A percentile compares a stretch with the other conserved stretches of the same genome.
These are phyloP conservation scores for Plantago major DNA, from an alignment of 257 asterid species.

Conservation along the genomic window DNA sequence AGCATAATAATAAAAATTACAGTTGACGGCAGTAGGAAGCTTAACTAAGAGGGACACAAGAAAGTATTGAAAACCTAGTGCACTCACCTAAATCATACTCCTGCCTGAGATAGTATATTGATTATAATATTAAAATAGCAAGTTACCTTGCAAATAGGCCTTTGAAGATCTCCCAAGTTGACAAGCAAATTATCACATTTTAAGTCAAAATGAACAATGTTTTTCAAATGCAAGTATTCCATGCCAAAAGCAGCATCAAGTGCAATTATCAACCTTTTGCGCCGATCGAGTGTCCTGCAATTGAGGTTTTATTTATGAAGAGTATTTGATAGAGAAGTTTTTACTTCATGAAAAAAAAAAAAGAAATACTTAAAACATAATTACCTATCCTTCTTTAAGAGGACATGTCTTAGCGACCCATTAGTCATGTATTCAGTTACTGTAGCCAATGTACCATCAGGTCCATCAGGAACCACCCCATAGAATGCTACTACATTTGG, in stretches of 20 bases:
- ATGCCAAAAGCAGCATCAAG: conserved; percentile 88
- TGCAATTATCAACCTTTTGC: conserved; percentile 64
- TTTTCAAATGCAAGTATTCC: conserved; percentile 80
- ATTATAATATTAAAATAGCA: background rate
- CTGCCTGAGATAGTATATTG: no score
- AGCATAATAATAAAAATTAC: background rate
- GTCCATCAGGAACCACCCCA: conserved; percentile 91
- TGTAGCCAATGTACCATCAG: conserved; percentile 75
- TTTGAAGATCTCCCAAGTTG: conserved; percentile 79
- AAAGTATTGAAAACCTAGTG: background rate
- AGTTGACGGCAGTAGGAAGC: no score
- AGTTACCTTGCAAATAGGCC: conserved; percentile 85
- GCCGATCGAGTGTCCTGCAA: conserved; percentile 60
- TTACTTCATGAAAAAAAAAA: conserved; percentile 6
- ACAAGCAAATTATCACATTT: conserved; percentile 90
- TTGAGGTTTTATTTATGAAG: background rate
- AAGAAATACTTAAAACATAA: conserved; percentile 8
- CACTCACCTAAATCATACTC: no score
- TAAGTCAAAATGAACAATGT: conserved; percentile 79
- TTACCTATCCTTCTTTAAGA: conserved; percentile 65
- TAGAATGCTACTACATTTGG: conserved; percentile 87
- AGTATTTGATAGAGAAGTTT: background rate
- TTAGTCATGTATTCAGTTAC: conserved; percentile 80
- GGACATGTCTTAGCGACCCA: conserved; percentile 74
- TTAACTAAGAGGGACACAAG: no score